Conservation (phyloP, 2,329 filamentous ascomycete species). For the Aspergillus caelatus region DNA sequence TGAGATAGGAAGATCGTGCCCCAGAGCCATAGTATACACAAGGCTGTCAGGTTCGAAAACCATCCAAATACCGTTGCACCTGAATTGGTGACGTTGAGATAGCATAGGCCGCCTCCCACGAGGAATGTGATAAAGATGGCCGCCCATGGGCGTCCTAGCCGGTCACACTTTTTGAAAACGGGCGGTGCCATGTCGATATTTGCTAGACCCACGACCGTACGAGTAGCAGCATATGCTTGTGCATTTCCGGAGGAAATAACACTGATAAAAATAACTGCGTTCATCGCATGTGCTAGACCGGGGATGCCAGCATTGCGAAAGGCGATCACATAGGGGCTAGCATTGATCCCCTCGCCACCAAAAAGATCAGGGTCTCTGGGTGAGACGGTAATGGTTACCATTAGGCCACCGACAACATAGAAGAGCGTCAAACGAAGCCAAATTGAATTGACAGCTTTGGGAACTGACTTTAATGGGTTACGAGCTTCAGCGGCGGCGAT, state of each 20-base stretch:
- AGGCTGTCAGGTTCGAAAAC: conserved; percentile 66
- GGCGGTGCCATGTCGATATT: conserved; percentile 49
- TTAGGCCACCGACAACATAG: conserved; percentile 50
- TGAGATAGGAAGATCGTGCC: conserved; percentile 67
- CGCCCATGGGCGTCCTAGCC: conserved; percentile 47
- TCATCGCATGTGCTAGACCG: conserved; percentile 67
- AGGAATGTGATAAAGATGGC: conserved; percentile 44
- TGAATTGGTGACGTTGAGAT: conserved; percentile 43
- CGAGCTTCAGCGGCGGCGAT: conserved; percentile 62
- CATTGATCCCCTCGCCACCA: conserved; percentile 44
- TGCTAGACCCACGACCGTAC: conserved; percentile 59
- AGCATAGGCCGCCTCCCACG: conserved; percentile 45
- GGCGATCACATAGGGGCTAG: conserved; percentile 69
- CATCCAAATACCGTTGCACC: conserved; percentile 63
- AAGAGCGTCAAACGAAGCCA: conserved; percentile 57
- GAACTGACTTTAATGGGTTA: conserved; percentile 55
- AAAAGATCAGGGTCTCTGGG: conserved; percentile 45
- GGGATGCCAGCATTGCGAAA: conserved; percentile 63
- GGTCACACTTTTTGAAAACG: conserved; percentile 50
- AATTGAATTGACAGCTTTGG: conserved; percentile 53
- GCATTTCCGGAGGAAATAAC: conserved; percentile 64
- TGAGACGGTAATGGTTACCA: conserved; percentile 51
- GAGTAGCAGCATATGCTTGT: conserved; percentile 59
- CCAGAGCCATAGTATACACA: conserved; percentile 68
- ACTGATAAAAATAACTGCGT: conserved; percentile 65